A percentile compares a stretch with the other conserved stretches of the same genome.
Conservation (phyloP, 2,329 filamentous ascomycete species). For the Plenodomus lindquistii region DNA sequence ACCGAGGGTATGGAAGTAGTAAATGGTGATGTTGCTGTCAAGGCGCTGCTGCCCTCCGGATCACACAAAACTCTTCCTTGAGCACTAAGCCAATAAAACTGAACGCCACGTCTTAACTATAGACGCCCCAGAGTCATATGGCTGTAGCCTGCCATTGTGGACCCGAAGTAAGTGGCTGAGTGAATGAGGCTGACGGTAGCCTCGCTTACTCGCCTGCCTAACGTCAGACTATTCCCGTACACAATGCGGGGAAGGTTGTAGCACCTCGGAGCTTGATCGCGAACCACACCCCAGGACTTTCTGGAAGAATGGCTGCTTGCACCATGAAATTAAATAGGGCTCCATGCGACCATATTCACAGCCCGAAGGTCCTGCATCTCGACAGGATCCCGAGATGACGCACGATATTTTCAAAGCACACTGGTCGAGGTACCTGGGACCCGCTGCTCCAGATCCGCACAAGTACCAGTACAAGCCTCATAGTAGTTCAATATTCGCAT, state of each 20-base stretch:
- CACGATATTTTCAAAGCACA: constrained; percentile 29
- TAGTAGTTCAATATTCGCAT: constrained; percentile 21
- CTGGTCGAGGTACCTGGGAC: constrained; percentile 31
- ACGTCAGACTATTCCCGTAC: background rate
- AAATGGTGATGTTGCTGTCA: no score
- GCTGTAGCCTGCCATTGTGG: no score
- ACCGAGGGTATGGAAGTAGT: no score
- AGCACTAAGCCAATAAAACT: no score
- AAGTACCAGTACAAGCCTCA: constrained; percentile 24
- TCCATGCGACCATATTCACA: background rate
- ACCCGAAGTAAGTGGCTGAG: no score
- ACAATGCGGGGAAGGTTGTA: constrained; percentile 1
- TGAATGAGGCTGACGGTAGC: background rate
- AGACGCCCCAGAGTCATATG: no score
- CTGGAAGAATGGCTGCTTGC: background rate
- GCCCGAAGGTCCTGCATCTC: background rate
- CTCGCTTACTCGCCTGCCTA: constrained; percentile 1
- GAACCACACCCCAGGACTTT: background rate
- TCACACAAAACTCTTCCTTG: no score
- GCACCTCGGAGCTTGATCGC: constrained; percentile 1
- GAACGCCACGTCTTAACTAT: no score
- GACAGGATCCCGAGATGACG: constrained; percentile 12
- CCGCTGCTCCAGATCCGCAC: constrained; percentile 27
- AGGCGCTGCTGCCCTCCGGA: no score
- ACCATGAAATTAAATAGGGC: background rate